Evolutionary conservation across 768 basidiomycete species (phyloP).

Genomic region (Panaeolus cyanescens): DNA sequence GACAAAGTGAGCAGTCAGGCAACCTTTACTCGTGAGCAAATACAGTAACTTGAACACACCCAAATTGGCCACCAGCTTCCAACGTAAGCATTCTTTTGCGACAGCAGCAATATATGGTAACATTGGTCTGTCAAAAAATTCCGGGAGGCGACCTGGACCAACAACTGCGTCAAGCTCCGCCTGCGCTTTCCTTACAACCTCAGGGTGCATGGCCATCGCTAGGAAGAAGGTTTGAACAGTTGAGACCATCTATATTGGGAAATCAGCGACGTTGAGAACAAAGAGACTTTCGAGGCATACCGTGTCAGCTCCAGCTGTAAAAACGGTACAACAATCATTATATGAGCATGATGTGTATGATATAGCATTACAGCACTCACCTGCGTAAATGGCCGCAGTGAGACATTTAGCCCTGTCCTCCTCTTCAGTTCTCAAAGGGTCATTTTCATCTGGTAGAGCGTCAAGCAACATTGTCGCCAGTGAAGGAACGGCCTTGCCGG

Average conservation of each 20-base stretch:
- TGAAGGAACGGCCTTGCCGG: neutral
- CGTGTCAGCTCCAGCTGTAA: neutral
- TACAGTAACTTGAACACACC: neutral
- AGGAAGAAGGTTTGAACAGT: conserved; percentile 62
- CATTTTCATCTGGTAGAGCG: neutral
- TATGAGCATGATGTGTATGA: too few relatives aligned
- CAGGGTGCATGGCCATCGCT: conserved; percentile 65
- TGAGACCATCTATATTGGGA: conserved; percentile 48
- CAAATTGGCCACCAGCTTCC: neutral
- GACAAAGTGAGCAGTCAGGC: neutral
- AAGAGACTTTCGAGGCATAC: neutral
- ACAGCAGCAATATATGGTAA: conserved; percentile 48
- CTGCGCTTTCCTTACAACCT: conserved; percentile 58
- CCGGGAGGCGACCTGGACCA: conserved; percentile 58
- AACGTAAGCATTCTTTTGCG: neutral
- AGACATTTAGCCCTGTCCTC: neutral
- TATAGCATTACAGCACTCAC: neutral
- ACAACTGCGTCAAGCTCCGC: conserved; percentile 65
- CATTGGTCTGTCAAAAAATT: conserved; percentile 51
- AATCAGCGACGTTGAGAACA: neutral
- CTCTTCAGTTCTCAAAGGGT: neutral
- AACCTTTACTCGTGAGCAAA: neutral
- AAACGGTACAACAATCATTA: too few relatives aligned
- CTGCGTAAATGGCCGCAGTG: neutral
- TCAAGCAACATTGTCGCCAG: neutral